Evolutionary conservation across 306 rosid genomes (phyloP).

Genomic region (Vigna unguiculata): DNA sequence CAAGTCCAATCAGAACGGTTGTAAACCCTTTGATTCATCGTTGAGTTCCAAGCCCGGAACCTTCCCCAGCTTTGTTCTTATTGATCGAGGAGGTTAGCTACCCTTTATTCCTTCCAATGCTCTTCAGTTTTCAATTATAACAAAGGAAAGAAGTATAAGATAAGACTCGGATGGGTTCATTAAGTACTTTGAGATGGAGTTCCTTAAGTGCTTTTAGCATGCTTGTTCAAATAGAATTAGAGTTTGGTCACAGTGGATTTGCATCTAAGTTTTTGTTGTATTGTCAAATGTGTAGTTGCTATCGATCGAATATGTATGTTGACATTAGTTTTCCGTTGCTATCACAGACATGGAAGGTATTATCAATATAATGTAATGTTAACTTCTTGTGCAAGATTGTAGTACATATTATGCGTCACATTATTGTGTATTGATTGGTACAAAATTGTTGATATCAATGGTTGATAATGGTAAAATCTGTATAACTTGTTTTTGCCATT

Average conservation of each 20-base stretch:
- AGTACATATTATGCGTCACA: background rate
- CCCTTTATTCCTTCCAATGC: background rate
- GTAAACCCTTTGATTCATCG: constrained; percentile 60
- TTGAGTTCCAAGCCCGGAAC: constrained; percentile 79
- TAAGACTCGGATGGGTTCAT: background rate
- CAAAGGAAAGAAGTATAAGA: background rate
- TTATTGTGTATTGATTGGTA: background rate
- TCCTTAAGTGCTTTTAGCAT: background rate
- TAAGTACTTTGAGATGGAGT: background rate
- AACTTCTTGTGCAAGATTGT: constrained; percentile 25
- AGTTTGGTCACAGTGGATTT: background rate
- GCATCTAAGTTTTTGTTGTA: background rate
- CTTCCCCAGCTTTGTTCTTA: constrained; percentile 77
- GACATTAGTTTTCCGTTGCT: background rate
- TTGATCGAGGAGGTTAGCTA: constrained; percentile 88
- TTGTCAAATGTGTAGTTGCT: background rate
- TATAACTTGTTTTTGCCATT: constrained; percentile 20
- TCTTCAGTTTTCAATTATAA: constrained; percentile 12
- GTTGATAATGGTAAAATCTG: background rate
- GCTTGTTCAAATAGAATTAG: background rate
- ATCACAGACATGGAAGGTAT: background rate
- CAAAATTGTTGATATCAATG: background rate
- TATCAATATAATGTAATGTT: constrained; percentile 2
- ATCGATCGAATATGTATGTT: background rate
- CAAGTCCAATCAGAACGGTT: constrained; percentile 74